Conservation (phyloP, 176 grass and related monocot genomes). For the Triticum urartu region DNA sequence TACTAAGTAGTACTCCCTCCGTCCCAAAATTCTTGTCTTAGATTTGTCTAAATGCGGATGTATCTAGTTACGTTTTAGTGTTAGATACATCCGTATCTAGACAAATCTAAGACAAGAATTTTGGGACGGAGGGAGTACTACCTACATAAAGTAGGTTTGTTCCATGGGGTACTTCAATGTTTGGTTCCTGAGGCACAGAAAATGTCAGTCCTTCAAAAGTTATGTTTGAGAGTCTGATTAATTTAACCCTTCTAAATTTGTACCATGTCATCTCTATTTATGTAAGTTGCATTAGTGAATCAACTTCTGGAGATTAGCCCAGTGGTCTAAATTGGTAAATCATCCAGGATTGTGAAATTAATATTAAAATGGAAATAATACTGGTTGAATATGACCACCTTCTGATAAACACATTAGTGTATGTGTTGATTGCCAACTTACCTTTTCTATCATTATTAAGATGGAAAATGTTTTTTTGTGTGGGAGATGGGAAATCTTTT, state of each 20-base stretch:
- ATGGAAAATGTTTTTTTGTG: background rate
- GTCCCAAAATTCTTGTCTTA: no score
- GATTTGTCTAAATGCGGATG: no score
- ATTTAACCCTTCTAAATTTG: conserved; percentile 1
- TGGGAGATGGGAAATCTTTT: background rate
- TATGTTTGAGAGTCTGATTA: background rate
- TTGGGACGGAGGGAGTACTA: background rate
- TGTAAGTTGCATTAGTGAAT: background rate
- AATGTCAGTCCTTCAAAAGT: background rate
- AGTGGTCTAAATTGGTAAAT: conserved; percentile 5
- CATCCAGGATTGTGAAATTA: background rate
- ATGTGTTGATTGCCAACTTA: background rate
- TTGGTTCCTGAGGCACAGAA: background rate
- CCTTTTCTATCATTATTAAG: background rate
- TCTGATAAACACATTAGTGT: conserved; percentile 10
- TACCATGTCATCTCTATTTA: background rate
- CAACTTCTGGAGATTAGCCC: background rate
- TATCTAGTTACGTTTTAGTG: no score
- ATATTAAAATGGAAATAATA: background rate
- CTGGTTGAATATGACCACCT: background rate
- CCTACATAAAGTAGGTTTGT: conserved; percentile 7
- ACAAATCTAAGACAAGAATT: no score
- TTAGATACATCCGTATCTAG: no score
- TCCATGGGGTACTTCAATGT: conserved; percentile 5
- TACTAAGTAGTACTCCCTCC: background rate